Base-by-base conservation (phyloP, 1,284 basidiomycete genomes). In the Cutaneotrichosporon spelunceum region DNA sequence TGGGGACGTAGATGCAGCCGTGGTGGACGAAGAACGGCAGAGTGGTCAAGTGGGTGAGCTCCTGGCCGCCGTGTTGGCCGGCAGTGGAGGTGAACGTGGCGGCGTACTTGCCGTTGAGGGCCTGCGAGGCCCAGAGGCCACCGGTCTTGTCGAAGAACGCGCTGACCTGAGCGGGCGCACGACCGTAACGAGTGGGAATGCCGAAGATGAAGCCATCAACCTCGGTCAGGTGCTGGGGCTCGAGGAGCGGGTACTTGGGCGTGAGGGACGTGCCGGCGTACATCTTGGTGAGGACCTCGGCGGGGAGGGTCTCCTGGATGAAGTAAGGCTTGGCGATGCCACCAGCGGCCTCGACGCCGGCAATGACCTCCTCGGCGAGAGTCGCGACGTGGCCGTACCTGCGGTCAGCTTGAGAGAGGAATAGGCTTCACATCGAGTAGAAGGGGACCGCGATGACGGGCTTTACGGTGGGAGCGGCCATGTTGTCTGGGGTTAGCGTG, bases 11-110 rank as follows among this genome's bases (percentile, higher is more conserved):
- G 65, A 71, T 64, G 62, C 62, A 56, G 54, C 65, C 65, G 61
- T 92, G 91, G 80, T 94, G 91, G 23, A 84, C 81, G 66, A 93
- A 81, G 53, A 88, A 90, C 26, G 90, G 90, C 57, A 93, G 66
- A 48, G 83, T 76, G 70, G 83, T 85, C 64, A 87, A 66, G 34
- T 83, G 81, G 45, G 91, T 93, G 26, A 84, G 74, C 74, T 81
- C 78, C 60, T 79, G 79, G 61, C 80, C 80, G 57, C 79, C 78
- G 70, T 81, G 80, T 59, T 73, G 75, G 47, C 71, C 65, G 6
- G 70, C 74, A 44, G 69, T 68, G 39, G 73, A 75, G 61, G 72
- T 74, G 70, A 76, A 73, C 57, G 71, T 66, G 39, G 63, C 45
- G 59, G 60, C 91, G 57, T 82, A 89, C 81, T 96, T 97, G 72